Evolutionary conservation across 23 red algal genomes (phyloP), one percentile per base, ranked within the genome.

Genomic region (Gracilaria gracilis): DNA sequence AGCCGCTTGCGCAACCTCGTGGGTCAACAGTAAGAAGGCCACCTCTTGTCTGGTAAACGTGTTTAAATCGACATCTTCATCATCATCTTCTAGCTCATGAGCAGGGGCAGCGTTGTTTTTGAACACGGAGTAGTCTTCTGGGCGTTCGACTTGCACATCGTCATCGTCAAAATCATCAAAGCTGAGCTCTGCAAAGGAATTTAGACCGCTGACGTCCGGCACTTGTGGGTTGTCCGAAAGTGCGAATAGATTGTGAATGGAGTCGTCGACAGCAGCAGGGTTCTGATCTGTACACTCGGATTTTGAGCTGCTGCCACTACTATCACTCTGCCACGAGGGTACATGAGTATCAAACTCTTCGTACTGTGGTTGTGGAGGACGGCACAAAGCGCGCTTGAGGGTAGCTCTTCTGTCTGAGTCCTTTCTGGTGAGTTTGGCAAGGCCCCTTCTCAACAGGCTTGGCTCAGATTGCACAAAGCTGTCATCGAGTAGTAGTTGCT

Each of bases 131-230:
- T 50, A 49, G n/a, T 50, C 34, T 19, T 77, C 23, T 28, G 72
- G 24, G 46, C 21, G 42, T 20, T 74, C 49, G 12, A 69, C 40
- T 71, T 87, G 38, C 4, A 58, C 28, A 57, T 90, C 87, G 47
- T 49, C 57, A 2, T 77, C 72, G 23, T 70, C 87, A 65, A 80
- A 77, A 17, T 31, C 54, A 15, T 59, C 67, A 64, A 59, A 77
- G 4, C 76, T 50, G 51, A 65, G 34, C 13, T 34, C 57, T 6
- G 53, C 40, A 50, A 90, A 65, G 20, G 76, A 70, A 50, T 90
- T 90, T 25, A 90, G 64, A 4, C 87, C 87, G n/a, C 31, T 57
- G 34, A 90, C 87, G 14, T 90, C 87, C 4, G 87, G 87, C 37
- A 90, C 87, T 50, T 80, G 19, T 50, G 87, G 87, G 58, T 90